Evolutionary conservation across 1,139 yeast genomes (phyloP).

Genomic region (Debaryomycetaceae sp.): DNA sequence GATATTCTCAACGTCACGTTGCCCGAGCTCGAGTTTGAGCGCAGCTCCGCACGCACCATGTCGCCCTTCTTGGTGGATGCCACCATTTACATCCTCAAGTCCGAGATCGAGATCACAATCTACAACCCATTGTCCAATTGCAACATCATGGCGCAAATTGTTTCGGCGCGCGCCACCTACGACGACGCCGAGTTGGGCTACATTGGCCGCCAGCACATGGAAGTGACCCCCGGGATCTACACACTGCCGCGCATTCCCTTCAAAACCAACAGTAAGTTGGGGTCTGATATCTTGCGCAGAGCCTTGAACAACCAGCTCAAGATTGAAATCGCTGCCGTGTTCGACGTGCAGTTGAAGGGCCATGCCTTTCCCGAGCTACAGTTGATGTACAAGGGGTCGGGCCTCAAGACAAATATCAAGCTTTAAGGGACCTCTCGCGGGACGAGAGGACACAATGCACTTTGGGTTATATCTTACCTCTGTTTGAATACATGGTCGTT

Average conservation of each 20-base stretch:
- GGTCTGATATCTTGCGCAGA: constrained; percentile 43
- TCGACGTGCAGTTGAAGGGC: constrained; percentile 37
- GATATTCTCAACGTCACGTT: constrained; percentile 7
- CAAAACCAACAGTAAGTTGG: constrained; percentile 40
- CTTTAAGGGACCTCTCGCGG: constrained; percentile 17
- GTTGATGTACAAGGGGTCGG: constrained; percentile 41
- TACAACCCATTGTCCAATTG: constrained; percentile 49
- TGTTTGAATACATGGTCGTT: too few species aligned
- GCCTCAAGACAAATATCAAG: constrained; percentile 35
- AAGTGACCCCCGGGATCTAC: constrained; percentile 46
- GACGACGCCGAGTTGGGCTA: constrained; percentile 45
- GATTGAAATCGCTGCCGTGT: constrained; percentile 42
- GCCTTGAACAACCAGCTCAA: constrained; percentile 48
- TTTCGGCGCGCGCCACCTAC: constrained; percentile 43
- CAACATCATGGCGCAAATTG: constrained; percentile 33
- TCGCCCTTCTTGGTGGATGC: constrained; percentile 32
- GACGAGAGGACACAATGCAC: too few species aligned
- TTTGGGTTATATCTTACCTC: too few species aligned
- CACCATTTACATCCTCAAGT: constrained; percentile 47
- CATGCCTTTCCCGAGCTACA: constrained; percentile 18
- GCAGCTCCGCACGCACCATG: background rate
- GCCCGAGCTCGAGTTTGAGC: constrained; percentile 5
- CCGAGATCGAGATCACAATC: constrained; percentile 48
- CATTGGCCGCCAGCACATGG: constrained; percentile 28
- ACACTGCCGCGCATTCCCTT: constrained; percentile 48